phyloP scores from a whole-genome alignment of 139 green algal genomes.

The Coelastrella sp. region DNA sequence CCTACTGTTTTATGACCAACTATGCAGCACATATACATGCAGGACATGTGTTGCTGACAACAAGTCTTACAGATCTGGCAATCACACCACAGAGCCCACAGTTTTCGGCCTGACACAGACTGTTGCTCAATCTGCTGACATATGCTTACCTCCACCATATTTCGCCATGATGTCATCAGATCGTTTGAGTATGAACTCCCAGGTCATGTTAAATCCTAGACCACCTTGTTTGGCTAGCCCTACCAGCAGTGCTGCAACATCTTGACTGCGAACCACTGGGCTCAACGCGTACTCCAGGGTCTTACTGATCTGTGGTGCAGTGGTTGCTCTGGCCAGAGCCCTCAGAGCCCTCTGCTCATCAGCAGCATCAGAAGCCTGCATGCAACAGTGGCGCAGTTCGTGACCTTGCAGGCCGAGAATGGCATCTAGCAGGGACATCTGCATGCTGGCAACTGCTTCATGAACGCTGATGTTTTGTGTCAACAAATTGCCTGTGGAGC shows the following conservation, averaged over 20 bases:
- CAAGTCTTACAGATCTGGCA: too few relatives aligned
- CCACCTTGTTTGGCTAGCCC: conserved; percentile 43
- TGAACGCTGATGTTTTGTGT: too few relatives aligned
- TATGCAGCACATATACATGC: too few relatives aligned
- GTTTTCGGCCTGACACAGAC: too few relatives aligned
- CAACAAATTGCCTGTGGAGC: too few relatives aligned
- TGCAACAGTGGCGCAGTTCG: not conserved
- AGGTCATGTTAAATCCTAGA: conserved; percentile 42
- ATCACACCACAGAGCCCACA: too few relatives aligned
- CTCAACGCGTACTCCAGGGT: conserved; percentile 32
- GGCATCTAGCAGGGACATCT: too few relatives aligned
- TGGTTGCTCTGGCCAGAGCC: conserved; percentile 25
- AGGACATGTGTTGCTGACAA: too few relatives aligned
- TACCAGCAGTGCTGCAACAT: conserved; percentile 41
- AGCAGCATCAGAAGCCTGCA: conserved; percentile 32
- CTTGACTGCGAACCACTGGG: conserved; percentile 40
- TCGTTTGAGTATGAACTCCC: conserved; percentile 50
- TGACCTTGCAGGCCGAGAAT: not conserved
- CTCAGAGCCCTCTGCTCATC: conserved; percentile 32
- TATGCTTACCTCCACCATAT: conserved; percentile 33
- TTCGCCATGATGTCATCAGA: conserved; percentile 33
- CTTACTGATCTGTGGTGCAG: not conserved
- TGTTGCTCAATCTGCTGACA: too few relatives aligned
- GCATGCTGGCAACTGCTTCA: too few relatives aligned
- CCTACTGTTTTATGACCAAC: too few relatives aligned